Conservation (phyloP, 495 filamentous ascomycete species). For the Cercophora scortea region DNA sequence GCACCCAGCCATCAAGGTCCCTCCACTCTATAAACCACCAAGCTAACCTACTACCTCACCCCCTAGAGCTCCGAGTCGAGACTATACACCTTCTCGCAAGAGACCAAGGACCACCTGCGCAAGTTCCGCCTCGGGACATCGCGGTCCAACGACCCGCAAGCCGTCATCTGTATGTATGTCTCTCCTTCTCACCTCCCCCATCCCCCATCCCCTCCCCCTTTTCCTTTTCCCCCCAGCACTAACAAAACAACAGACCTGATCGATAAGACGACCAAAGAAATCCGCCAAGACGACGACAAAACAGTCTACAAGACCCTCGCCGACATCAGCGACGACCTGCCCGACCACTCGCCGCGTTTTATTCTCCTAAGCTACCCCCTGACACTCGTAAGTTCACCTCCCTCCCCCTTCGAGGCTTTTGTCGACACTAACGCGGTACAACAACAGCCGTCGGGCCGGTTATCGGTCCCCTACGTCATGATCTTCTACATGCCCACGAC, state of each 20-base stretch:
- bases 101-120: conserved; percentile 76
- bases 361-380: conserved; percentile 84
- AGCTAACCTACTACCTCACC: not conserved
- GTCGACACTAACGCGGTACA: not conserved
- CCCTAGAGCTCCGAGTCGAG: conserved; percentile 72
- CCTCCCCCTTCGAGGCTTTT: too few relatives aligned
- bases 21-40: not conserved
- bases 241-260: conserved; percentile 54
- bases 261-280: conserved; percentile 80
- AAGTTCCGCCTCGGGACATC: conserved; percentile 92
- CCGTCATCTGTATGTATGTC: conserved; percentile 78
- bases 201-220: not conserved
- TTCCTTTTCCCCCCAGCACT: conserved; percentile 1
- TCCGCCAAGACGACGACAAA: conserved; percentile 63
- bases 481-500: conserved; percentile 88
- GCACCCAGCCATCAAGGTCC: not conserved
- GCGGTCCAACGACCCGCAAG: conserved; percentile 78
- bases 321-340: conserved; percentile 78
- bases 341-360: conserved; percentile 85
- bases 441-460: conserved; percentile 35
- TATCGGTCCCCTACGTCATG: conserved; percentile 72
- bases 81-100: conserved; percentile 86
- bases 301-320: conserved; percentile 71
- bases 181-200: conserved; percentile 1
- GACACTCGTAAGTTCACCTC: conserved; percentile 68